Conservation (phyloP, 441 rosid genomes). For the Corymbia calophylla region DNA sequence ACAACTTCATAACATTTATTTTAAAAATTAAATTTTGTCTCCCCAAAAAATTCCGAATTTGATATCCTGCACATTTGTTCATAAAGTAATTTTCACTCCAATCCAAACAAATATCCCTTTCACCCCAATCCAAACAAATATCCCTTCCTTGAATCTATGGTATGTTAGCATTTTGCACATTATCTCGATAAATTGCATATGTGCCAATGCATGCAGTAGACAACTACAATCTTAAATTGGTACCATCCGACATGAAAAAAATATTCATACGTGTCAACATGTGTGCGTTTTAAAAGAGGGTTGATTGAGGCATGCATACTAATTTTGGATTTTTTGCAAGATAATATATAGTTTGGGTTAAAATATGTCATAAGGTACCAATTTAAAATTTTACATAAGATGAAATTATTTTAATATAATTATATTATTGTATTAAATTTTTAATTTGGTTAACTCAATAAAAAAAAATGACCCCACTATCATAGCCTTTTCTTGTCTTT, state of each 20-base stretch:
- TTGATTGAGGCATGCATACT: background rate
- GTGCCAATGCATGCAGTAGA: rapidly evolving
- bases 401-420: background rate
- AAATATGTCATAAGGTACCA: background rate
- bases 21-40: background rate
- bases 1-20: background rate
- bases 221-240: rapidly evolving
- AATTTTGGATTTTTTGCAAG: background rate
- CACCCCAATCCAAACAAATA: background rate
- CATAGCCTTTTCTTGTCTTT: background rate
- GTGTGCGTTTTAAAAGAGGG: background rate
- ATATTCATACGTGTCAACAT: background rate
- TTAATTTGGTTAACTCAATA: background rate
- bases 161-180: background rate
- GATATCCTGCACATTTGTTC: background rate
- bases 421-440: background rate
- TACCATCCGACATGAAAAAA: background rate
- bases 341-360: background rate
- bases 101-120: background rate
- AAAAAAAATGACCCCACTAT: background rate
- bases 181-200: background rate
- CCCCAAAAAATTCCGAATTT: background rate
- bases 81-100: background rate
- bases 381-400: background rate
- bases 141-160: rapidly evolving